Percentiles rank a stretch among this genome's conserved stretches.
Evolutionary conservation across 352 stramenopile species (phyloP).

Genomic region (Phytophthora tubulina): DNA sequence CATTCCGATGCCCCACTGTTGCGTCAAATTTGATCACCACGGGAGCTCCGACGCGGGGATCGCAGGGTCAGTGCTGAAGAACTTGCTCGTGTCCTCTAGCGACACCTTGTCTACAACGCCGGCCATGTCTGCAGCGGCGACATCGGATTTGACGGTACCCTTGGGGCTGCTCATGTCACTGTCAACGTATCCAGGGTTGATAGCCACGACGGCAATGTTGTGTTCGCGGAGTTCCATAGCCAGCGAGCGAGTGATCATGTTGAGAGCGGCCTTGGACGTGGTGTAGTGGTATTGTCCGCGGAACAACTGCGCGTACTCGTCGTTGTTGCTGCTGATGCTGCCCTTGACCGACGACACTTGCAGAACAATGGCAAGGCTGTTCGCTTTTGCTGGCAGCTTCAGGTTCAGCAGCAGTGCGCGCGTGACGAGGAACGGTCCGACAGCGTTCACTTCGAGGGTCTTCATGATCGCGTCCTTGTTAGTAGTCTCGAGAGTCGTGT

Average conservation of each 20-base stretch:
- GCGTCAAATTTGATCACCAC: slow-evolving; percentile 2
- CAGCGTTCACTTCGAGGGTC: slow-evolving; percentile 12
- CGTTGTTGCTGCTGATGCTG: slow-evolving; percentile 12
- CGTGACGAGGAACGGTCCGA: slow-evolving; percentile 14
- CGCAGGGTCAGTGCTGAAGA: slow-evolving; percentile 8
- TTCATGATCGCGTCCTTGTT: slow-evolving; percentile 13
- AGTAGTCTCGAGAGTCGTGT: slow-evolving; percentile 10
- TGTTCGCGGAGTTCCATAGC: slow-evolving; percentile 13
- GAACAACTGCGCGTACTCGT: slow-evolving; percentile 13
- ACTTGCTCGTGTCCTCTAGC: slow-evolving; percentile 1
- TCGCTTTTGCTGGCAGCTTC: slow-evolving; percentile 3
- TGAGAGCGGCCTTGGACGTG: slow-evolving; percentile 18
- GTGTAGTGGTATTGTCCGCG: slow-evolving; percentile 15
- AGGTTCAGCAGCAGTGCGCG: slow-evolving; percentile 9
- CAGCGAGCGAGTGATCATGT: slow-evolving; percentile 16
- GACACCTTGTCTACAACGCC: slow-evolving; percentile 7
- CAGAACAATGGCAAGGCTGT: background rate
- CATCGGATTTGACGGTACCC: background rate
- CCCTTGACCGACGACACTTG: slow-evolving; percentile 12
- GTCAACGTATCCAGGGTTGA: slow-evolving; percentile 14
- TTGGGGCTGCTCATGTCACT: slow-evolving; percentile 16
- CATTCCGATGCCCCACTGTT: background rate
- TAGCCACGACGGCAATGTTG: slow-evolving; percentile 9
- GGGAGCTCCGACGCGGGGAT: slow-evolving; percentile 5
- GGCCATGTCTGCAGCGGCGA: slow-evolving; percentile 1